phyloP scores from a whole-genome alignment of 148 eudicot species.

The Rhododendron kiyosumense region DNA sequence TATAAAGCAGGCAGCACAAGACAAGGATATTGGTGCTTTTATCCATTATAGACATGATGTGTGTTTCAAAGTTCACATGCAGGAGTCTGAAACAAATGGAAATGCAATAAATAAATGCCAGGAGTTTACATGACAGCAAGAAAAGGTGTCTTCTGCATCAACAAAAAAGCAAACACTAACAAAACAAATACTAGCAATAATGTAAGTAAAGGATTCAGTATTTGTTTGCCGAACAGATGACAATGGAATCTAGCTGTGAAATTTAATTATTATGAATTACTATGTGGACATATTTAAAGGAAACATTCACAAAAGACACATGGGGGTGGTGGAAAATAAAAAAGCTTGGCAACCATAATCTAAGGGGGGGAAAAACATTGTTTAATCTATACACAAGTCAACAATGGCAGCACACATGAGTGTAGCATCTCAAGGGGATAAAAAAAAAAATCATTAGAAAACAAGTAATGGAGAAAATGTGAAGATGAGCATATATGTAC shows the following conservation, averaged over 20 bases:
- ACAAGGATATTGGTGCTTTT: background rate
- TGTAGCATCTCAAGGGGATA: background rate
- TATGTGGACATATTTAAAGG: background rate
- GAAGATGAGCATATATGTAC: background rate
- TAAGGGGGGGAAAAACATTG: background rate
- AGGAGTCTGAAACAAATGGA: background rate
- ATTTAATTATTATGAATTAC: background rate
- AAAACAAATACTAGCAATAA: background rate
- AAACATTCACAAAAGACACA: background rate
- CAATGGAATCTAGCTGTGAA: background rate
- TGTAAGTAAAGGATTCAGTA: background rate
- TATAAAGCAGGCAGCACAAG: background rate
- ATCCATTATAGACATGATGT: background rate
- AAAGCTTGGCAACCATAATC: background rate
- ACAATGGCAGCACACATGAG: slow-evolving; percentile 2
- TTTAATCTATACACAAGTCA: slow-evolving; percentile 3
- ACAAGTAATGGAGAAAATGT: background rate
- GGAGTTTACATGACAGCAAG: background rate
- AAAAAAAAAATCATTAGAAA: background rate
- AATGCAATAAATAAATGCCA: background rate
- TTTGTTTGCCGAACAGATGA: background rate
- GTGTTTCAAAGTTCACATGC: background rate
- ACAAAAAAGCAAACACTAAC: slow-evolving; percentile 2
- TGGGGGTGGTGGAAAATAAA: background rate
- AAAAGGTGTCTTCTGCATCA: background rate